Evolutionary conservation across 2,329 filamentous ascomycete genomes (phyloP), one percentile per base, ranked within the genome.

Genomic region (Botrytis hyacinthi): DNA sequence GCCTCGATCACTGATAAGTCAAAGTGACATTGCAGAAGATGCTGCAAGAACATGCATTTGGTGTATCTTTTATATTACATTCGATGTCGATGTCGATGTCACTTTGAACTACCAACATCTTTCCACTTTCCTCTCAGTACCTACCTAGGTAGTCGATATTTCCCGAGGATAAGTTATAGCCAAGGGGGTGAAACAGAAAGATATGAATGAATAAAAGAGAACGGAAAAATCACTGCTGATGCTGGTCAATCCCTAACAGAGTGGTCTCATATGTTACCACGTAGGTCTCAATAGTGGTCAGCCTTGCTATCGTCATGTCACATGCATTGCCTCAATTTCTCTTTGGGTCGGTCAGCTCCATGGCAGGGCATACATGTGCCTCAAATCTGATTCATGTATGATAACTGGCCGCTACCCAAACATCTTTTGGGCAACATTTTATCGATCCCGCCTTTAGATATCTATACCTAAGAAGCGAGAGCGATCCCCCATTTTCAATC

Each of bases 21-120:
- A 16, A 20, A 63, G 61, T 63, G 40, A 61, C 60, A 62, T 62
- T 40, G 62, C 62, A 66, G 26, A 40, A 35, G 42, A 66, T 66
- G 20, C 42, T 35, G 29, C 62, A 48, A 37, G 37, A 44, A 29
- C 26, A 29, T 42, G 26, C 61, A 44, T 44, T 42, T 63, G 61
- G 37, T n/a, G 61, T 42, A 35, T 40, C 37, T 54, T 4, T 29
- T 29, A 42, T 54, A 40, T 68, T 29, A 29, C 46, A 54, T 29
- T 68, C 46, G 29, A 54, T 68, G 32, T n/a, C 46, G 29, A 54
- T 68, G 32, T n/a, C 26, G 4, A 40, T 54, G 16, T 8, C 32
- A 40, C 35, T 22, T 29, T 68, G 65, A 40, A 40, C 35, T 20
- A 54, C 65, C 65, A n/a, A 9, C 6, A 57, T 20, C 35, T 67